A percentile compares a stretch with the other conserved stretches of the same genome.
Conservation (phyloP, 306 rosid species). For the Quercus rubra region DNA sequence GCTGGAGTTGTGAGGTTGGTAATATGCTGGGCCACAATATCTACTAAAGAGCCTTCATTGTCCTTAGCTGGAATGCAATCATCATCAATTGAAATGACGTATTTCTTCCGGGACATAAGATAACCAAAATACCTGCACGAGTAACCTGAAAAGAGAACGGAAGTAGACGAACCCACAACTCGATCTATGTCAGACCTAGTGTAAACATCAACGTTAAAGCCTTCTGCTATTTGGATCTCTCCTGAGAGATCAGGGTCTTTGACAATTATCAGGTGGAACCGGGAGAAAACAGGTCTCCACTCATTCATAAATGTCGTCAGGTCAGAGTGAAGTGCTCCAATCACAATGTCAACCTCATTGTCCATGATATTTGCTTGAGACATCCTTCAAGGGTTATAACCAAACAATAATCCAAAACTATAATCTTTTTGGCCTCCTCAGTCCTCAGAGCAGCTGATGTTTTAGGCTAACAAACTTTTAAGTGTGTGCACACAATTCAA, state of each 20-base stretch:
- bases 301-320: constrained; percentile 64
- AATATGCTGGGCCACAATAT: constrained; percentile 73
- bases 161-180: constrained; percentile 62
- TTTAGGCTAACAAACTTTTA: constrained; percentile 19
- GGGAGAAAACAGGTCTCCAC: constrained; percentile 75
- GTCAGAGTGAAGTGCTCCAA: constrained; percentile 74
- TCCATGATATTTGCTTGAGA: constrained; percentile 49
- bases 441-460: constrained; percentile 19
- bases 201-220: constrained; percentile 63
- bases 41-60: constrained; percentile 49
- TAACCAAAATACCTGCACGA: constrained; percentile 93
- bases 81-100: constrained; percentile 82
- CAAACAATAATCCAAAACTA: constrained; percentile 12
- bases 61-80: constrained; percentile 87
- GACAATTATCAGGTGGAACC: constrained; percentile 78
- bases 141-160: constrained; percentile 79
- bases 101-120: constrained; percentile 75
- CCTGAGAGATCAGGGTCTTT: constrained; percentile 80
- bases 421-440: constrained; percentile 18
- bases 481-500: constrained; percentile 14
- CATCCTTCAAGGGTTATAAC: constrained; percentile 46
- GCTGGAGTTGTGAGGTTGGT: constrained; percentile 86
- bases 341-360: constrained; percentile 83
- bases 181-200: constrained; percentile 61
- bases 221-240: constrained; percentile 73